Evolutionary conservation across 2,329 filamentous ascomycete genomes (phyloP), one percentile per base, ranked within the genome.

Genomic region (Xylaria sp.): DNA sequence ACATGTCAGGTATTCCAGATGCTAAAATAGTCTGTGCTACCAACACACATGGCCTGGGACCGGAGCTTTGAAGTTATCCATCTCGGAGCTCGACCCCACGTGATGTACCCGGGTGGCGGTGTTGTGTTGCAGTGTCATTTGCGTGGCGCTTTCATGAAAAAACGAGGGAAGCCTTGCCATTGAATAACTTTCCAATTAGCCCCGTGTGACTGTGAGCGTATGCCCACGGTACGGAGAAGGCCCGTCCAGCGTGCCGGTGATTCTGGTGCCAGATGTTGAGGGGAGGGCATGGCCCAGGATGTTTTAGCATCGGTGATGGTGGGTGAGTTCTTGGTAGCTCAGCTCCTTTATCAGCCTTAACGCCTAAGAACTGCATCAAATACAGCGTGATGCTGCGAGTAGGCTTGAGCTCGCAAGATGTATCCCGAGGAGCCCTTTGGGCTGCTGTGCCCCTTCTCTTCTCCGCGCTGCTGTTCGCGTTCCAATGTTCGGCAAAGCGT

Each of bases 351-450:
- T 31, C 36, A 25, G 23, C 31, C n/a, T 18, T 18, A 54, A 20
- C 25, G 31, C 51, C 61, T 43, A 62, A 58, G 51, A 25, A 56
- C 20, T 60, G n/a, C 13, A 46, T 28, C 23, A 4, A 3, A 28
- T 48, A 25, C 28, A 25, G 58, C 36, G 54, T 20, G 36, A 41
- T 52, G n/a, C 41, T 57, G 31, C 3, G 20, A 59, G 23, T 46
- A 28, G 25, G 6, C 36, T 49, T 15, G 28, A 25, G 23, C 12
- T 31, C 56, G 28, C 25, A 41, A 49, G 18, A 52, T 33, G 25
- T 28, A 6, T 6, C 36, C n/a, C 8, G 41, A 33, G 39, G 33
- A 6, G 46, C 41, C 18, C 3, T 46, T 36, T 54, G 7, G 31
- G 18, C 18, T 46, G 2, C 59, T 9, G n/a, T 18, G 2, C 18